Conservation (phyloP, 306 rosid species). For the Nissolia schottii region DNA sequence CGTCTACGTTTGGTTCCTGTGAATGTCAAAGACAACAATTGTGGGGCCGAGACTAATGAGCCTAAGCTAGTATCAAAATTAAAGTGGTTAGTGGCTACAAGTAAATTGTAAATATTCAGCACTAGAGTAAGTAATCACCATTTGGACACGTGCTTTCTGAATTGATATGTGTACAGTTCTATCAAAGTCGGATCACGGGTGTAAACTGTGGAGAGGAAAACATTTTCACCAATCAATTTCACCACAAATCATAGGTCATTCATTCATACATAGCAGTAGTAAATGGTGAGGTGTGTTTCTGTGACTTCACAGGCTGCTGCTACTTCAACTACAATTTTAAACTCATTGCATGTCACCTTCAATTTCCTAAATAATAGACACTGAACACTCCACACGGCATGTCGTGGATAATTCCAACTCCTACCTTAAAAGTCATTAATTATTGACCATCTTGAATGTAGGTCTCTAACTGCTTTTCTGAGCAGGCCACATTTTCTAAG, state of each 20-base stretch:
- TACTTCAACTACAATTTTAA: conserved; percentile 18
- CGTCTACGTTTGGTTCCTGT: conserved; percentile 10
- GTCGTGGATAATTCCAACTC: neutral
- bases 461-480: conserved; percentile 5
- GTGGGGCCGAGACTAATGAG: conserved; percentile 4
- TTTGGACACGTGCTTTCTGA: conserved; percentile 26
- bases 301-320: conserved; percentile 9
- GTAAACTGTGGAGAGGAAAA: neutral
- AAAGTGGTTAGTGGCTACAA: neutral
- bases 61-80: neutral
- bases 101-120: conserved; percentile 1
- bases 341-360: conserved; percentile 7
- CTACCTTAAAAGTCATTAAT: neutral
- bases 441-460: neutral
- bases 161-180: neutral
- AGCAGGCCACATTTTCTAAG: neutral
- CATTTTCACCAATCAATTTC: conserved; percentile 4
- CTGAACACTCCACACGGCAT: neutral
- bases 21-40: conserved; percentile 12
- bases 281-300: conserved; percentile 8
- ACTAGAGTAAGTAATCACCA: conserved; percentile 1
- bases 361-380: conserved; percentile 19
- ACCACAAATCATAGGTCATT: neutral
- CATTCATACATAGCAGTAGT: neutral
- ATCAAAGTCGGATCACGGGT: conserved; percentile 27